Evolutionary conservation across 2,329 filamentous ascomycete genomes (phyloP), one percentile per base, ranked within the genome.

Genomic region (Colletotrichum limetticola): DNA sequence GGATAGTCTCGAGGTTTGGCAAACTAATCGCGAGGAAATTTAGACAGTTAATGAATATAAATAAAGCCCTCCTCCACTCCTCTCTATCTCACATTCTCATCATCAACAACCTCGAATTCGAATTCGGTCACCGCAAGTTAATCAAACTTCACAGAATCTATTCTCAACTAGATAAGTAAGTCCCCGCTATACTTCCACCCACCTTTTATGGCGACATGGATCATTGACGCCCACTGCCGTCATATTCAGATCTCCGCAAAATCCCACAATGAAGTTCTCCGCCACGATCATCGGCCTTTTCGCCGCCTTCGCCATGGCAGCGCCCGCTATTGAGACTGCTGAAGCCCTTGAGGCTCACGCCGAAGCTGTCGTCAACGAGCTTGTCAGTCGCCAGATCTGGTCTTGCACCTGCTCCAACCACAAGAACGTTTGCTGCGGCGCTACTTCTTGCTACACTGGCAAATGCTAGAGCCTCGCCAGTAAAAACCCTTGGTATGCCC

Each of bases 331-430:
- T 8, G 56, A 68, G 22, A 59, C 37, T 57, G 19, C 57, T n/a
- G 66, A 60, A 42, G 42, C 32, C 28, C 52, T 66, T 5, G 62
- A 66, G 62, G 62, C 62, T n/a, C 62, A 35, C 14, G 53, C 35
- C 7, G 56, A 42, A 5, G 66, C 58, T 16, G 49, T 11, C 35
- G 32, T 57, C 19, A 30, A 62, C 8, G 59, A 68, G 58, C 58
- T 68, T 6, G 66, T 62, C 3, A 52, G 58, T 32, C 66, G 66
- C n/a, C 66, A 68, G 66, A 42, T 32, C 30, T 68, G 66, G 66
- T 30, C 28, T 5, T 63, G 62, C 62, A 57, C n/a, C 32, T 68
- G 66, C n/a, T 8, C 2, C 35, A 68, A 57, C 35, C 16, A 22
- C 14, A 63, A 28, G 30, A 62, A 62, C 22, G 30, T 24, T 26